A percentile compares a stretch with the other conserved stretches of the same genome.
phyloP scores from a whole-genome alignment of 768 basidiomycete genomes.

The Suillus variegatus region DNA sequence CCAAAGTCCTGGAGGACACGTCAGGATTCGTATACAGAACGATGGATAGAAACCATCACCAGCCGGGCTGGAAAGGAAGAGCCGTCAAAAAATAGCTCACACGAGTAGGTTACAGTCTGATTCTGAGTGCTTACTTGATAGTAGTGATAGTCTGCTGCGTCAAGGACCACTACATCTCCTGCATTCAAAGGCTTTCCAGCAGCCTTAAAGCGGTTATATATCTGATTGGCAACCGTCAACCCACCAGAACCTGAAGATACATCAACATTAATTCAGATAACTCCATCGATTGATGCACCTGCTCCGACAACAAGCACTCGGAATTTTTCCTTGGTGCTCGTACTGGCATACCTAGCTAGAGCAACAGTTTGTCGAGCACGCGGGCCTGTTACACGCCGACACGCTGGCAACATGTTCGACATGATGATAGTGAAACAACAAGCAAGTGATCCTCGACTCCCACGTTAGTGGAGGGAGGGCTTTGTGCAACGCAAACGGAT shows the following conservation, averaged over 20 bases:
- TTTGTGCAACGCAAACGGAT: too few relatives aligned
- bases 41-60: constrained; percentile 47
- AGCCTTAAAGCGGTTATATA: constrained; percentile 75
- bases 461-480: too few relatives aligned
- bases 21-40: not conserved
- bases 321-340: constrained; percentile 52
- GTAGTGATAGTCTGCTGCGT: constrained; percentile 79
- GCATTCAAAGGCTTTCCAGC: constrained; percentile 66
- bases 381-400: constrained; percentile 10
- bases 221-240: constrained; percentile 82
- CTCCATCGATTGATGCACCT: constrained; percentile 47
- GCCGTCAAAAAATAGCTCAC: not conserved
- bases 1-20: constrained; percentile 69
- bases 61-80: constrained; percentile 69
- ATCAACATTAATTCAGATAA: constrained; percentile 1
- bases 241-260: constrained; percentile 70
- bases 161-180: constrained; percentile 86
- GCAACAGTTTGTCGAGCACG: constrained; percentile 9
- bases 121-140: constrained; percentile 63
- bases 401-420: constrained; percentile 15
- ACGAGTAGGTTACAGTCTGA: not conserved
- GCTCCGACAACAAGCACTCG: constrained; percentile 88
- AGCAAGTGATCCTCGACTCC: not conserved
- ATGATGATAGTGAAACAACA: constrained; percentile 1
- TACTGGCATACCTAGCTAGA: constrained; percentile 25